These are phyloP conservation scores for Avena atlantica DNA, from an alignment of 176 grass and related monocot species.

Conservation along the genomic window DNA sequence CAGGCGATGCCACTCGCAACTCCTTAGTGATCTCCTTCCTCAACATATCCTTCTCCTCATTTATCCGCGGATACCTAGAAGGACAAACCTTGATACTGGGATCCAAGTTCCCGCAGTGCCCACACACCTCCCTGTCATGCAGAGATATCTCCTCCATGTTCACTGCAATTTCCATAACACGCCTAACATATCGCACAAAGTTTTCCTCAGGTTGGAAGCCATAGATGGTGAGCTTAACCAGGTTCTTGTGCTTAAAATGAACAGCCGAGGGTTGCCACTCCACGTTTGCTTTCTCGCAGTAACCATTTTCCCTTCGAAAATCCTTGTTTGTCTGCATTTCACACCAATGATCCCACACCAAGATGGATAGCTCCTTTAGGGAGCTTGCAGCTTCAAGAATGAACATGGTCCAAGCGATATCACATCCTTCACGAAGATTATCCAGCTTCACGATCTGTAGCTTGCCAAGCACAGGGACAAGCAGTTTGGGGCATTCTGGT, in stretches of 20 bases:
- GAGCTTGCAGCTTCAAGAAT: slow-evolving; percentile 12
- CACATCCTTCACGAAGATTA: slow-evolving; percentile 11
- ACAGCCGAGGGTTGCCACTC: not conserved
- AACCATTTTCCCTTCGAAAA: not conserved
- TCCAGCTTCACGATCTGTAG: slow-evolving; percentile 12
- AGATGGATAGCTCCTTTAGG: not conserved
- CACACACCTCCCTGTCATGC: not conserved
- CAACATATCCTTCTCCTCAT: slow-evolving; percentile 3
- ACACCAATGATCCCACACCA: not conserved
- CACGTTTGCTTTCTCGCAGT: not conserved
- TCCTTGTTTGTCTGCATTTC: not conserved
- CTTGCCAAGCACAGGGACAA: not conserved
- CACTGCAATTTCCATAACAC: not conserved
- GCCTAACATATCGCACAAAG: not conserved
- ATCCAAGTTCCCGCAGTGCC: not conserved
- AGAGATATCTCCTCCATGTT: slow-evolving; percentile 21
- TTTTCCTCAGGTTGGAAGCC: not conserved
- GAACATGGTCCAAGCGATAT: slow-evolving; percentile 24
- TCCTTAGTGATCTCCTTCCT: not conserved
- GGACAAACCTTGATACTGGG: not conserved
- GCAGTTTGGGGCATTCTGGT: slow-evolving; percentile 21
- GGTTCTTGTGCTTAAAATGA: not conserved
- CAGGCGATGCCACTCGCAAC: not conserved
- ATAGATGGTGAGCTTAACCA: slow-evolving; percentile 16
- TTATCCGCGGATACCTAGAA: not conserved